Base-by-base conservation (phyloP, 192 early-diverging fungal species). In the Umbelopsis sp. region DNA sequence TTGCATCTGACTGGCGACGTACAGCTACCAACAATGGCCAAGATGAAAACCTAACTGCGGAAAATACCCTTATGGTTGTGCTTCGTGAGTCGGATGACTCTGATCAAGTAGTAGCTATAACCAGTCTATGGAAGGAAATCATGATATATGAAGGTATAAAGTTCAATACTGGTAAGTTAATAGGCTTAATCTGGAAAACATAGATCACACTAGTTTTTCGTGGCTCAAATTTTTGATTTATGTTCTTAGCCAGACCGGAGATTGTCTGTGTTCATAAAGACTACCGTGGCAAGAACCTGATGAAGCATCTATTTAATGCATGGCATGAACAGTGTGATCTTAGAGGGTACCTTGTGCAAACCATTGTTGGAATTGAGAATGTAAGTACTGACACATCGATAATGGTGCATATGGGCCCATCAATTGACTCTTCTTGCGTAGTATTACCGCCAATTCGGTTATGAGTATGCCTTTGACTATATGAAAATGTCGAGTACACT, bases 91-190 rank as follows among this genome's bases (percentile, higher is more conserved):
- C 4, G 25, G n/a, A 29, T 54, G 7, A 21, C 21, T 12, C n/a
- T 12, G 52, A 54, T 12, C n/a, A 54, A 25, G 52, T 54, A 12
- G 52, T 54, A 7, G 52, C 52, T 12, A 21, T 25, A 4, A 54
- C 52, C 25, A 54, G 52, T 54, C 22, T 54, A 1, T 54, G 52
- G 52, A 24, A 54, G 25, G 52, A 54, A 26, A 25, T 12, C 3
- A 54, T 54, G 52, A 11, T 21, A 25, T 54, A 54, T 54, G 52
- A 54, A 54, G 25, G 52, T 24, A 54, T 54, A 4, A 54, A 5
- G 11, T 54, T 54, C 25, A 54, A n/a, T 8, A 54, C 25, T 54
- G 52, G 52, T 54, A 54, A 54, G n/a, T n/a, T n/a, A n/a, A n/a
- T n/a, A n/a, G n/a, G n/a, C n/a, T n/a, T n/a, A n/a, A n/a, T n/a